Percentiles rank a stretch among this genome's conserved stretches.
Evolutionary conservation across 1,284 basidiomycete genomes (phyloP).

Genomic region (Rhodotorula sp.): DNA sequence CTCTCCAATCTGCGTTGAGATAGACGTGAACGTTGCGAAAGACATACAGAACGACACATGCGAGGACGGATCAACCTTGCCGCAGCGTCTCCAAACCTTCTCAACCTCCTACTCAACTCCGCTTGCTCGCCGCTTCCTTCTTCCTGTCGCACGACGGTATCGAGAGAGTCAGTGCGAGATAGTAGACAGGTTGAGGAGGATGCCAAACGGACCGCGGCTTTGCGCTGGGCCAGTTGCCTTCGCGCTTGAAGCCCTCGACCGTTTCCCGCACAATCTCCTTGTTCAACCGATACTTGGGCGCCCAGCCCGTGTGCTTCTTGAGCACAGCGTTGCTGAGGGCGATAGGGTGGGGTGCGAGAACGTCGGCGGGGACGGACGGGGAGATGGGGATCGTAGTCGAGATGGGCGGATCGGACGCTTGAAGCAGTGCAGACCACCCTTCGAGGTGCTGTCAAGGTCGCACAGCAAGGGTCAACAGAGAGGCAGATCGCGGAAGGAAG

Average conservation of each 20-base stretch:
- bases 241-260: constrained; percentile 24
- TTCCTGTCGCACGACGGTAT: background rate
- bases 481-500: background rate
- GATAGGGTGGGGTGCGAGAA: constrained; percentile 31
- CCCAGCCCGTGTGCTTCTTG: constrained; percentile 21
- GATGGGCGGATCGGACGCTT: constrained; percentile 25
- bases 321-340: constrained; percentile 11
- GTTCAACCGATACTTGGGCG: constrained; percentile 10
- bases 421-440: constrained; percentile 24
- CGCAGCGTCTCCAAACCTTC: too few relatives aligned
- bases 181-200: too few relatives aligned
- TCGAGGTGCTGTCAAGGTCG: constrained; percentile 21
- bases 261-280: constrained; percentile 5
- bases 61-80: too few relatives aligned
- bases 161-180: background rate
- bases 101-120: too few relatives aligned
- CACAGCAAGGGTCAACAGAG: too few relatives aligned
- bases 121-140: background rate
- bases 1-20: too few relatives aligned
- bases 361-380: constrained; percentile 28
- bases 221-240: constrained; percentile 32
- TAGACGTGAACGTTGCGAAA: too few relatives aligned
- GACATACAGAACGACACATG: too few relatives aligned
- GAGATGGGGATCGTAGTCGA: constrained; percentile 27
- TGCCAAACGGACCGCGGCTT: constrained; percentile 3